phyloP scores from a whole-genome alignment of 108 stramenopile species.

The Epithemia pelagica region DNA sequence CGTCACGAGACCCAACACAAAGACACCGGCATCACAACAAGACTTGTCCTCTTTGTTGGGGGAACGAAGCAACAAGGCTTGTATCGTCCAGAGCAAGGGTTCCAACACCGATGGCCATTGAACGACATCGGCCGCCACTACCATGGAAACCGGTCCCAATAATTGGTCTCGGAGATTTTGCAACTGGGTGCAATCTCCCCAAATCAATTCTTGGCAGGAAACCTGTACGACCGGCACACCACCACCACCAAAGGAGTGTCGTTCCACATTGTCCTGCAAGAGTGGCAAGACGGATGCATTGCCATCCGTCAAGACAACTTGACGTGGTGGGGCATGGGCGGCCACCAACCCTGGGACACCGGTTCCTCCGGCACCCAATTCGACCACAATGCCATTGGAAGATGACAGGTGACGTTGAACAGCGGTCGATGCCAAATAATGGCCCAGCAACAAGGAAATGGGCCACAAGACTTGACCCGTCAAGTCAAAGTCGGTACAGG shows the following conservation, averaged over 20 bases:
- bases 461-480: constrained; percentile 27
- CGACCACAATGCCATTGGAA: neutral
- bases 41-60: neutral
- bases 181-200: constrained; percentile 10
- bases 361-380: constrained; percentile 13
- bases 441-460: constrained; percentile 15
- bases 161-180: neutral
- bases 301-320: constrained; percentile 9
- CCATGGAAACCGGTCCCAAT: constrained; percentile 3
- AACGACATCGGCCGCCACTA: constrained; percentile 23
- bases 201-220: neutral
- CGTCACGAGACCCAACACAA: constrained; percentile 18
- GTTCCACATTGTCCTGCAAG: constrained; percentile 11
- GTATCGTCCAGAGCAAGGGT: constrained; percentile 16
- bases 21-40: neutral
- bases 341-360: constrained; percentile 10
- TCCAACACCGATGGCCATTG: constrained; percentile 26
- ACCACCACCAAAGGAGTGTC: neutral
- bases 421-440: constrained; percentile 7
- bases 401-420: neutral
- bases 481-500: constrained; percentile 19
- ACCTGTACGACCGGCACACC: neutral
- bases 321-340: neutral
- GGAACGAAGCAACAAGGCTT: constrained; percentile 6
- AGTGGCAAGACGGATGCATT: constrained; percentile 10